Conservation (phyloP, 2,329 filamentous ascomycete genomes). For the Meredithiella fracta region DNA sequence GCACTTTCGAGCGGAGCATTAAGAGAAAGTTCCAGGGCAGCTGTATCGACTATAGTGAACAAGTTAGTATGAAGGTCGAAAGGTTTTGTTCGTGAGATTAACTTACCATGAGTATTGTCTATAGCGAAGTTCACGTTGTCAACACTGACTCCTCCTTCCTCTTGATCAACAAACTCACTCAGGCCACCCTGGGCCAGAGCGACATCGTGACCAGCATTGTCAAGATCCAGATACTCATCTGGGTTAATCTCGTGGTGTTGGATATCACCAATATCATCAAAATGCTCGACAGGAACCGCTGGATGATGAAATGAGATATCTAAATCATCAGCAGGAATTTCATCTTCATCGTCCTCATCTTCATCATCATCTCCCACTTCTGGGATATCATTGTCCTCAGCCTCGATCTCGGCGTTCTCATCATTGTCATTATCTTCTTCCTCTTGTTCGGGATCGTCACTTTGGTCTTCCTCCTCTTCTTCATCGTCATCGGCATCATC, state of each 20-base stretch:
- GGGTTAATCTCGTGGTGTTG: slow-evolving; percentile 15
- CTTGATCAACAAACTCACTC: slow-evolving; percentile 14
- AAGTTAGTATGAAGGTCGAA: slow-evolving; percentile 1
- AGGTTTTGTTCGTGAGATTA: not conserved
- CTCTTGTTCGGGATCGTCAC: slow-evolving; percentile 13
- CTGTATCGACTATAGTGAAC: slow-evolving; percentile 2
- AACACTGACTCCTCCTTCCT: slow-evolving; percentile 10
- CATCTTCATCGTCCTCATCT: slow-evolving; percentile 12
- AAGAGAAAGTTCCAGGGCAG: slow-evolving; percentile 7
- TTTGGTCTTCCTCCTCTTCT: slow-evolving; percentile 14
- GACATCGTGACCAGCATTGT: slow-evolving; percentile 17
- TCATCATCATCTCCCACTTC: slow-evolving; percentile 1
- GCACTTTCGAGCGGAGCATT: slow-evolving; percentile 4
- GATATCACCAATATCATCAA: slow-evolving; percentile 17
- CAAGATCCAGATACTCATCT: slow-evolving; percentile 13
- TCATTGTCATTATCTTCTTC: slow-evolving; percentile 14
- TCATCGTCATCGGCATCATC: slow-evolving; percentile 14
- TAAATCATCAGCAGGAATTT: slow-evolving; percentile 14
- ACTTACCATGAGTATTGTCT: slow-evolving; percentile 7
- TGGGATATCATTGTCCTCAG: not conserved
- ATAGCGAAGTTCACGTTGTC: slow-evolving; percentile 9
- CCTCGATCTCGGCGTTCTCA: slow-evolving; percentile 11
- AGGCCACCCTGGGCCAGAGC: slow-evolving; percentile 10
- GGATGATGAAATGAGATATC: slow-evolving; percentile 15
- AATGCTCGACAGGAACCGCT: slow-evolving; percentile 13